Conservation (phyloP, 2,329 filamentous ascomycete species). For the Didymella exigua region DNA sequence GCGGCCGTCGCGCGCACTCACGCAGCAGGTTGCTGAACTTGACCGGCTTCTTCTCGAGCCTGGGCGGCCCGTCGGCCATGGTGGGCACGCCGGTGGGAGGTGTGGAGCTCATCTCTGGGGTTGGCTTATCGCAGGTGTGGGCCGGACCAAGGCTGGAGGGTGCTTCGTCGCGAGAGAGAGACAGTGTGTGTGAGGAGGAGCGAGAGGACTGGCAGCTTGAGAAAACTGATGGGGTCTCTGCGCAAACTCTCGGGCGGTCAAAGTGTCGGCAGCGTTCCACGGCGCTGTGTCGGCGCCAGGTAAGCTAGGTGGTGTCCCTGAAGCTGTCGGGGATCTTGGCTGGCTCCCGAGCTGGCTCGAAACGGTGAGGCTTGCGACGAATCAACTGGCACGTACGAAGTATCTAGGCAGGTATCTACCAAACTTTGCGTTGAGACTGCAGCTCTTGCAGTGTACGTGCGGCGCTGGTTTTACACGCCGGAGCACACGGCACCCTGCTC, state of each 20-base stretch:
- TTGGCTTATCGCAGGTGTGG: constrained; percentile 58
- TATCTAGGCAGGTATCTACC: too few species aligned
- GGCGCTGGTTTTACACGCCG: not conserved
- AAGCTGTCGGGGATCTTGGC: constrained; percentile 15
- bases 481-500: not conserved
- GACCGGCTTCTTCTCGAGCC: constrained; percentile 97
- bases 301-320: constrained; percentile 17
- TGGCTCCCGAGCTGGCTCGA: constrained; percentile 7
- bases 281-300: constrained; percentile 19
- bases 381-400: not conserved
- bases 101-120: constrained; percentile 60
- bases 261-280: constrained; percentile 20
- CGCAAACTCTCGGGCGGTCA: constrained; percentile 23
- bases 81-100: constrained; percentile 54
- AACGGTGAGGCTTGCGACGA: constrained; percentile 19
- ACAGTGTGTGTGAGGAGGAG: constrained; percentile 22
- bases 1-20: constrained; percentile 46
- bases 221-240: constrained; percentile 15
- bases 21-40: constrained; percentile 98
- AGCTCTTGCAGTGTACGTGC: not conserved
- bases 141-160: constrained; percentile 98
- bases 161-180: constrained; percentile 74
- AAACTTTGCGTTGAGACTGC: not conserved
- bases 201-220: constrained; percentile 14
- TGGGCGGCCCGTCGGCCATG: constrained; percentile 53